Evolutionary conservation across 2,329 filamentous ascomycete genomes (phyloP).

Genomic region (Aspergillus sp.): DNA sequence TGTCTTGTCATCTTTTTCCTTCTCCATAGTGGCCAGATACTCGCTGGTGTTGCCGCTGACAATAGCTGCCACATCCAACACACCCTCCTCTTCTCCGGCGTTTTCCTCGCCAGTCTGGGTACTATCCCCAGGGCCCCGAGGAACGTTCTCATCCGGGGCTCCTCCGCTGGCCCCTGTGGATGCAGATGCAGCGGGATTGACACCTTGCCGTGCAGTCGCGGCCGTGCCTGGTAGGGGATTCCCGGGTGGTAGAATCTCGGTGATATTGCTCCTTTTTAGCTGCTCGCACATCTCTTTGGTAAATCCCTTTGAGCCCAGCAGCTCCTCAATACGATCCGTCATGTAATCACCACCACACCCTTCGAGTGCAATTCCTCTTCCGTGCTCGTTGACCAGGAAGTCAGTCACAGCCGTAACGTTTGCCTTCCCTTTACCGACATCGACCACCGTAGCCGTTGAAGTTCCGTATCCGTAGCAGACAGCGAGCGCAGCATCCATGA

Average conservation of each 20-base stretch:
- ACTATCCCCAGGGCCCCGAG: slow-evolving; percentile 46
- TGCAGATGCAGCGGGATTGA: slow-evolving; percentile 49
- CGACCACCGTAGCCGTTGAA: slow-evolving; percentile 73
- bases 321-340: slow-evolving; percentile 61
- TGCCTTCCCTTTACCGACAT: slow-evolving; percentile 86
- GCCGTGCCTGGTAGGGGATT: slow-evolving; percentile 45
- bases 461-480: slow-evolving; percentile 74
- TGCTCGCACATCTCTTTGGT: slow-evolving; percentile 57
- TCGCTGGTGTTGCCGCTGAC: slow-evolving; percentile 57
- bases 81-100: slow-evolving; percentile 51
- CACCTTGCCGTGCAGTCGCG: slow-evolving; percentile 33
- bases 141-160: slow-evolving; percentile 35
- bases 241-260: slow-evolving; percentile 52
- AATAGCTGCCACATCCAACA: slow-evolving; percentile 58
- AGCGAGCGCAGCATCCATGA: slow-evolving; percentile 82
- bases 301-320: slow-evolving; percentile 54
- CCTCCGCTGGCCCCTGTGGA: slow-evolving; percentile 45
- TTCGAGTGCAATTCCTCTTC: slow-evolving; percentile 52
- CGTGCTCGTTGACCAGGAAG: slow-evolving; percentile 63
- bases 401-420: slow-evolving; percentile 88
- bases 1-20: slow-evolving; percentile 52
- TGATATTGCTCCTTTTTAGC: slow-evolving; percentile 55
- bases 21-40: slow-evolving; percentile 54
- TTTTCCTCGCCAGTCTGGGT: slow-evolving; percentile 48
- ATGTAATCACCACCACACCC: slow-evolving; percentile 81